These are phyloP conservation scores for Mariannaea sp. DNA, from an alignment of 2,329 filamentous ascomycete species.

Conservation along the genomic window DNA sequence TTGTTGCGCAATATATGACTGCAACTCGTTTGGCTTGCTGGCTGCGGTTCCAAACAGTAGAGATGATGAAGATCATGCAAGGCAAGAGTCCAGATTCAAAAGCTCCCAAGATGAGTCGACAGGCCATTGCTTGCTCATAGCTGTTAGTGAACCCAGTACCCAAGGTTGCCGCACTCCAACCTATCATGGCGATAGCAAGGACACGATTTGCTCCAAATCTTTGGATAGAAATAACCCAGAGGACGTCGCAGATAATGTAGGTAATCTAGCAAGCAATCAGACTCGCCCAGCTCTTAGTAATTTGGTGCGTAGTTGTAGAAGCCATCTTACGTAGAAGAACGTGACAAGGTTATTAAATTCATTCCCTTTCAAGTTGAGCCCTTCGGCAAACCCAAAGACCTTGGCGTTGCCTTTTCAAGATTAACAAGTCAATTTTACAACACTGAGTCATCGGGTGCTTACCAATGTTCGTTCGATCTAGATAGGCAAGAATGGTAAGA, in stretches of 20 bases:
- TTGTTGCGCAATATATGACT: constrained; percentile 18
- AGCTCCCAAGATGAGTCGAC: constrained; percentile 61
- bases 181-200: constrained; percentile 27
- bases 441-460: fast-evolving
- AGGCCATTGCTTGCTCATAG: constrained; percentile 59
- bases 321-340: constrained; percentile 6
- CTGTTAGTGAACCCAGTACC: constrained; percentile 61
- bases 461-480: constrained; percentile 11
- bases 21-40: constrained; percentile 21
- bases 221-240: constrained; percentile 20
- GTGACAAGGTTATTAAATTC: constrained; percentile 4
- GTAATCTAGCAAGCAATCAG: background rate
- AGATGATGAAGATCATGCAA: constrained; percentile 57
- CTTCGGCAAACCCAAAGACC: constrained; percentile 4
- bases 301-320: too few species aligned
- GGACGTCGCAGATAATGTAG: constrained; percentile 20
- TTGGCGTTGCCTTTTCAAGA: background rate
- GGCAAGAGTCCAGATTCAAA: constrained; percentile 66
- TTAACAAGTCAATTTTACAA: background rate
- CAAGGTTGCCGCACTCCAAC: constrained; percentile 60
- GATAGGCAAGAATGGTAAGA: background rate
- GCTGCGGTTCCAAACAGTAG: constrained; percentile 21
- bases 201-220: constrained; percentile 11
- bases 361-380: constrained; percentile 4
- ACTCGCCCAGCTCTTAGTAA: too few species aligned